Conservation (phyloP, 1,284 basidiomycete genomes). For the Microbotryum silenes-acaulis region DNA sequence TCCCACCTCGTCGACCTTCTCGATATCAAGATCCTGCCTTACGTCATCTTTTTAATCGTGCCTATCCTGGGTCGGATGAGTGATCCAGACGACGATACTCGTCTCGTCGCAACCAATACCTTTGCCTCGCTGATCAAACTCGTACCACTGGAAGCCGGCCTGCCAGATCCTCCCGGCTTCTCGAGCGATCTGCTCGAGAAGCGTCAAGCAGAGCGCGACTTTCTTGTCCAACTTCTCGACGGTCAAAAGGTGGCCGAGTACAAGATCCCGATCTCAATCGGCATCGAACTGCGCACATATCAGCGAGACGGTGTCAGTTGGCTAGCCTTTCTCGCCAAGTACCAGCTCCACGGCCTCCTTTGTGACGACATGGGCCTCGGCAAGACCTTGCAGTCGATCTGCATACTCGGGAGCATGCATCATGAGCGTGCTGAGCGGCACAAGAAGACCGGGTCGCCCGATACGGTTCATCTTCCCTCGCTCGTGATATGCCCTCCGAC, state of each 20-base stretch:
- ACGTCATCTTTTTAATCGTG: constrained; percentile 94
- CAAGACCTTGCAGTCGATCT: constrained; percentile 96
- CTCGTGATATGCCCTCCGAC: constrained; percentile 96
- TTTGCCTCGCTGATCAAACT: constrained; percentile 99
- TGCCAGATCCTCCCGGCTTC: constrained; percentile 91
- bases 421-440: constrained; percentile 70
- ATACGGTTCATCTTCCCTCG: constrained; percentile 80
- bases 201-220: constrained; percentile 79
- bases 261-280: constrained; percentile 75
- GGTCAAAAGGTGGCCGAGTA: constrained; percentile 92
- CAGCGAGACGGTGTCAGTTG: constrained; percentile 98
- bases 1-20: constrained; percentile 86
- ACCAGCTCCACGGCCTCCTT: constrained; percentile 93
- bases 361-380: constrained; percentile 99
- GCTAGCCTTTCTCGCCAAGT: constrained; percentile 93
- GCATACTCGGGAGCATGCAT: constrained; percentile 91
- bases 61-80: constrained; percentile 97
- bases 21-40: constrained; percentile 90
- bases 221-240: constrained; percentile 87
- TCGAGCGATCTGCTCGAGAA: constrained; percentile 80
- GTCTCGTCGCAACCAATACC: constrained; percentile 87
- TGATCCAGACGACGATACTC: constrained; percentile 81
- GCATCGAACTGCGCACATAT: constrained; percentile 91
- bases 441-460: constrained; percentile 61
- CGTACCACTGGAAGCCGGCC: constrained; percentile 94